Evolutionary conservation across 805 yeast species (phyloP).

Genomic region (Soucietia sequanensis): DNA sequence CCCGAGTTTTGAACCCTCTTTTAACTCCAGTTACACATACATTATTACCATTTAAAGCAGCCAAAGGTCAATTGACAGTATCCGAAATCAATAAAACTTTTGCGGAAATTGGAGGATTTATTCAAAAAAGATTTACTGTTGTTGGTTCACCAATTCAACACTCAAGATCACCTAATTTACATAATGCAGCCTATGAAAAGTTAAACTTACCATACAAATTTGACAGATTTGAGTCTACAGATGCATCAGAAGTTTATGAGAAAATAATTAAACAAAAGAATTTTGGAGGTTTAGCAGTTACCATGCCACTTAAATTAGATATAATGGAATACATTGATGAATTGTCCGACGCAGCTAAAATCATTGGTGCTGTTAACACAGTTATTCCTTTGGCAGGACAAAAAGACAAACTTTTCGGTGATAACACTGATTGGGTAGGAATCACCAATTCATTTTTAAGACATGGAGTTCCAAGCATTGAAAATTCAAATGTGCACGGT

Average conservation of each 20-base stretch:
- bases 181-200: slow-evolving; percentile 72
- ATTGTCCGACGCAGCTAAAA: slow-evolving; percentile 70
- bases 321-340: slow-evolving; percentile 65
- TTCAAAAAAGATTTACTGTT: slow-evolving; percentile 60
- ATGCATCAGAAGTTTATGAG: slow-evolving; percentile 54
- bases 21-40: slow-evolving; percentile 85
- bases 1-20: slow-evolving; percentile 70
- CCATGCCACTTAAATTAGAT: slow-evolving; percentile 88
- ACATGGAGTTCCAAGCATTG: slow-evolving; percentile 56
- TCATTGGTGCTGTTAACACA: slow-evolving; percentile 95
- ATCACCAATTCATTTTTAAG: slow-evolving; percentile 64
- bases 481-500: slow-evolving; percentile 48
- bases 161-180: slow-evolving; percentile 87
- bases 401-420: slow-evolving; percentile 59
- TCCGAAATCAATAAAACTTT: slow-evolving; percentile 59
- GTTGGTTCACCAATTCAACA: slow-evolving; percentile 82
- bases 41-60: slow-evolving; percentile 65
- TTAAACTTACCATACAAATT: slow-evolving; percentile 78
- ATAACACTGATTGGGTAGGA: slow-evolving; percentile 96
- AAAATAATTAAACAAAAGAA: slow-evolving; percentile 45
- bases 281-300: slow-evolving; percentile 94
- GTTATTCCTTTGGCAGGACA: slow-evolving; percentile 48
- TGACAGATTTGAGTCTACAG: slow-evolving; percentile 62
- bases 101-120: slow-evolving; percentile 61
- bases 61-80: slow-evolving; percentile 76